Evolutionary conservation across 1,284 basidiomycete genomes (phyloP), one percentile per base, ranked within the genome.

Genomic region (Irpex rosettiformis): DNA sequence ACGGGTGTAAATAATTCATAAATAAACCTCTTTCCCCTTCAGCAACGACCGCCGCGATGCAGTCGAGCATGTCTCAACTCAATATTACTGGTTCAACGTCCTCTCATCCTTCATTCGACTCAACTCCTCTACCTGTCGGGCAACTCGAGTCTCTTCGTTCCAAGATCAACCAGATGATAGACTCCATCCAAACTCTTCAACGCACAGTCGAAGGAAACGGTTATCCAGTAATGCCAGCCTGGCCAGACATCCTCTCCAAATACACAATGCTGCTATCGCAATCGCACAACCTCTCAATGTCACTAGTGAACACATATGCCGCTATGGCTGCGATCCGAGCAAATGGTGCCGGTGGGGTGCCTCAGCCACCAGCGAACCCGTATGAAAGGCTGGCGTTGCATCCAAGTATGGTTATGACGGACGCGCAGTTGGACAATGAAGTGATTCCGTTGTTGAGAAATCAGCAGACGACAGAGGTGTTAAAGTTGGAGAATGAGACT

Each of bases 191-290:
- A 57, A 74, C 76, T 0, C 75, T 92, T 1, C 84, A 85, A 56
- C 76, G 80, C 45, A 85, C 81, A 3, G 75, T 92, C 61, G 86
- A 90, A 61, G 77, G 73, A 2, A 78, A 80, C 6, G 78, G 83
- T 47, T 78, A 77, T 52, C 74, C 72, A 13, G 65, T 64, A 22
- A 88, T 91, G 82, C 84, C 85, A 2, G 72, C 87, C 7, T 92
- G 91, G 91, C 90, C 89, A 0, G 90, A 92, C 66, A 83, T 93
- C 54, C 77, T 92, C 54, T 84, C 87, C 18, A 91, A 91, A 74
- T 93, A 92, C 79, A 91, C 86, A 64, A 78, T 90, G 59, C 78
- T 93, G 27, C 79, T 93, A 55, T 89, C 88, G 0, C 90, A 92
- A 65, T 89, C 88, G 0, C 88, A 89, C 67, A 86, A 79, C 64